Evolutionary conservation across 2,329 filamentous ascomycete species (phyloP).

Genomic region (Coniochaeta sp.): DNA sequence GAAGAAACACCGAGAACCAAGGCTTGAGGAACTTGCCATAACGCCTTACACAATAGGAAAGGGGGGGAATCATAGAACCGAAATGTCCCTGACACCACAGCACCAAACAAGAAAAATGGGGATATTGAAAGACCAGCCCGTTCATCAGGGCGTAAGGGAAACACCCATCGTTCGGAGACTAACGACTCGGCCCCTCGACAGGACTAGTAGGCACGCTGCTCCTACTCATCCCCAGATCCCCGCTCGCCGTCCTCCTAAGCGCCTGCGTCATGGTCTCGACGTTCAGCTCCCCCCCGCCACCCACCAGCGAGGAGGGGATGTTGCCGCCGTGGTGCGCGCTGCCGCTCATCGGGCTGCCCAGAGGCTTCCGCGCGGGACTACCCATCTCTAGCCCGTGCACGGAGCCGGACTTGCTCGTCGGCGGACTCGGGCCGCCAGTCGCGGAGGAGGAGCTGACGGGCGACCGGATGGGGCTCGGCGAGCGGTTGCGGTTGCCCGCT

Average conservation of each 20-base stretch:
- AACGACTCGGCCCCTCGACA: constrained; percentile 31
- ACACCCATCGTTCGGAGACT: no score
- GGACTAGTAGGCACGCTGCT: constrained; percentile 56
- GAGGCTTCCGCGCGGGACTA: constrained; percentile 52
- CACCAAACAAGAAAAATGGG: neutral
- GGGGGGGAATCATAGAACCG: neutral
- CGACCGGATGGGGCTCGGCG: constrained; percentile 73
- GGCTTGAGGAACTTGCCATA: neutral
- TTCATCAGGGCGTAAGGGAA: neutral
- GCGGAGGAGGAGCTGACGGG: constrained; percentile 66
- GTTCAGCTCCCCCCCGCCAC: constrained; percentile 69
- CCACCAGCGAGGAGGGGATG: constrained; percentile 28
- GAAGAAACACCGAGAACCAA: neutral
- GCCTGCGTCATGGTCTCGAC: constrained; percentile 95
- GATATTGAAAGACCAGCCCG: no score
- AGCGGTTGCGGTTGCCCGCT: constrained; percentile 27
- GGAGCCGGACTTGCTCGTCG: constrained; percentile 68
- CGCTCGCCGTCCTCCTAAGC: constrained; percentile 74
- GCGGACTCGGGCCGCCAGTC: constrained; percentile 55
- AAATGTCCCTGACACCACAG: neutral
- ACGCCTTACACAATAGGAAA: neutral
- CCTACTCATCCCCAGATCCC: constrained; percentile 57
- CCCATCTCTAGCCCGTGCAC: constrained; percentile 61
- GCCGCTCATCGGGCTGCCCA: constrained; percentile 51
- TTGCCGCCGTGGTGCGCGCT: no score